Base-by-base conservation (phyloP, 2,329 filamentous ascomycete species). In the Aspergillus persii region DNA sequence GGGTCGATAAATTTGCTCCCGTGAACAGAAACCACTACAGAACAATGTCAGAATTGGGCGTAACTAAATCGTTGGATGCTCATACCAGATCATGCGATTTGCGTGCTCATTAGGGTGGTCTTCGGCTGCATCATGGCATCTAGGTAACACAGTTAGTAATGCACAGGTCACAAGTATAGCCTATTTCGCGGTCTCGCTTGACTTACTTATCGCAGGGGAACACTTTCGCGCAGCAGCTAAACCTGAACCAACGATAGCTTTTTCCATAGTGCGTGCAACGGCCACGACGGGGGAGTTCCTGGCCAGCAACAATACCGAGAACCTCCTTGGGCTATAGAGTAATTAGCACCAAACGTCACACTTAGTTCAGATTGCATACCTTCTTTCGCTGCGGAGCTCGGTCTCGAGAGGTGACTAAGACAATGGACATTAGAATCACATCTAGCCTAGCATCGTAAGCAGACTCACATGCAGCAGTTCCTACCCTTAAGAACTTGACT, bases 91-190 rank as follows among this genome's bases (percentile, higher is more conserved):
- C 90, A 95, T 95, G 52, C 90, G 81, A 68, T 89, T 91, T 7
- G 91, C 91, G 82, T 91, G 91, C 76, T 95, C 91, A 64, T 90
- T 88, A 7, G 84, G 78, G 76, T 96, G 91, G 53, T 89, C 87
- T 66, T 87, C 85, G 8, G 77, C 82, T 15, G 78, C 82, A 71
- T 95, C 90, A 69, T 96, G 91, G 75, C 91, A 96, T 77, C 83
- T 84, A 69, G 3, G 26, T 27, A 23, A 18, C 23, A 11, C 26
- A 27, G 50, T 64, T 50, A 66, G 58, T 46, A 55, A 36, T 9
- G 15, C n/a, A 30, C 27, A 29, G 5, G 27, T 18, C 18, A 15
- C 18, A n/a, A 31, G 12, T 23, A 33, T 53, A 33, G 9, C 15
- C 9, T 29, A 8, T 53, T 33, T 4, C n/a, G 47, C 11, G 18